phyloP scores from a whole-genome alignment of 2,329 filamentous ascomycete species.

The Colletotrichum graminicola region DNA sequence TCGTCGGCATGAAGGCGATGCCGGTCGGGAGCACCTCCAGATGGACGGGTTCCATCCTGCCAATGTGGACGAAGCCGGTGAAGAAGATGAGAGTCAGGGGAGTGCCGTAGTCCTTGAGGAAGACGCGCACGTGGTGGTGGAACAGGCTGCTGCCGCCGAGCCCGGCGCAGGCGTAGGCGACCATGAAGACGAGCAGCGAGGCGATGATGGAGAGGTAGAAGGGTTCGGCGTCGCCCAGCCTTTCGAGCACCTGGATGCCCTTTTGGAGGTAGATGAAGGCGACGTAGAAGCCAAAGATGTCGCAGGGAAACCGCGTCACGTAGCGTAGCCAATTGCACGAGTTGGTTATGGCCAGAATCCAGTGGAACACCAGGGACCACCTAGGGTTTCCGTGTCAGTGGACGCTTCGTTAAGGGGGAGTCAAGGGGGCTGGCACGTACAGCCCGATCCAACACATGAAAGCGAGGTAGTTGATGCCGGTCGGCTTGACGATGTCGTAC shows the following conservation, averaged over 20 bases:
- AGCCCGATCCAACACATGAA: slow-evolving; percentile 96
- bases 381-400: slow-evolving; percentile 52
- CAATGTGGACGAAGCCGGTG: slow-evolving; percentile 88
- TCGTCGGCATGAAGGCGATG: slow-evolving; percentile 83
- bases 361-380: slow-evolving; percentile 88
- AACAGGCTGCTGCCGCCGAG: slow-evolving; percentile 80
- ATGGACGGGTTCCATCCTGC: slow-evolving; percentile 79
- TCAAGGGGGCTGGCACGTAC: slow-evolving; percentile 55
- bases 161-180: slow-evolving; percentile 79
- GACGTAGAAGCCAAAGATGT: slow-evolving; percentile 95
- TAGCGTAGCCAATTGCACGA: slow-evolving; percentile 90
- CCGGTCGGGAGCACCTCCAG: slow-evolving; percentile 81
- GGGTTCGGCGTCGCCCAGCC: slow-evolving; percentile 75
- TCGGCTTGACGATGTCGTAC: slow-evolving; percentile 85
- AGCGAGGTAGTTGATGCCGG: slow-evolving; percentile 83
- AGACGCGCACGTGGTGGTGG: slow-evolving; percentile 79
- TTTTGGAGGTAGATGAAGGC: slow-evolving; percentile 94
- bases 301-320: slow-evolving; percentile 91
- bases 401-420: not conserved
- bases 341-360: slow-evolving; percentile 85
- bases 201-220: slow-evolving; percentile 85
- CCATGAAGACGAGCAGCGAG: slow-evolving; percentile 81
- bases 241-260: slow-evolving; percentile 85
- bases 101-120: slow-evolving; percentile 91
- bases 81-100: slow-evolving; percentile 88